A percentile compares a stretch with the other conserved stretches of the same genome.
Conservation (phyloP, 2,329 filamentous ascomycete species). For the Aspergillus versicolor region DNA sequence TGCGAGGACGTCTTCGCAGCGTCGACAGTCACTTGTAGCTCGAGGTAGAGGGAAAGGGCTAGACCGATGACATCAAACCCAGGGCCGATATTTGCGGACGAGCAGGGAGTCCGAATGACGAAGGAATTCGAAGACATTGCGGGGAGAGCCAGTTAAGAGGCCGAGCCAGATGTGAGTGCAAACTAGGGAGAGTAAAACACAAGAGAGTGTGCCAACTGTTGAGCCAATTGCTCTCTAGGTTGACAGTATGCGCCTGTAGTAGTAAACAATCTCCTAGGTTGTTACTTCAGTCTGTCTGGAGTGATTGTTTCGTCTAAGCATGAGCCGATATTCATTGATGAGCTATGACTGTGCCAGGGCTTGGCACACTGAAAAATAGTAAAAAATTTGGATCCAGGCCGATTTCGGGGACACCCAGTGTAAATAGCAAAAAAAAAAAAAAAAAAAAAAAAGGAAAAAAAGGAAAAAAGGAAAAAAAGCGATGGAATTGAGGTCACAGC, state of each 20-base stretch:
- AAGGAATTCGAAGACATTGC: constrained; percentile 49
- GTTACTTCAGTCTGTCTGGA: not conserved
- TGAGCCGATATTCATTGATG: not conserved
- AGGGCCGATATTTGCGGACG: constrained; percentile 94
- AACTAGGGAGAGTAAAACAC: not conserved
- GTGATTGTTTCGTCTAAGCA: constrained; percentile 1
- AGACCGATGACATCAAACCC: constrained; percentile 97
- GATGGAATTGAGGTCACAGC: too few relatives aligned
- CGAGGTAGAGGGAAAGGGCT: constrained; percentile 89
- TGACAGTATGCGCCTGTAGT: not conserved
- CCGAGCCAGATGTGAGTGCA: not conserved
- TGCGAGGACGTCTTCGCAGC: constrained; percentile 45
- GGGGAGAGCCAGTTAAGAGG: not conserved
- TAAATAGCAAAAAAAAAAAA: not conserved
- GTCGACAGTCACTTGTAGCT: constrained; percentile 78
- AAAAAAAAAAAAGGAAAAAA: not conserved
- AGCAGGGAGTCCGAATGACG: constrained; percentile 80
- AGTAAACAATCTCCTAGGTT: not conserved
- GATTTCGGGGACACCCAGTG: constrained; percentile 14
- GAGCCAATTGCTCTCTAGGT: not conserved
- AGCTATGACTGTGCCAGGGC: constrained; percentile 13
- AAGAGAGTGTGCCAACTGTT: not conserved
- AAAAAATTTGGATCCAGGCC: constrained; percentile 9
- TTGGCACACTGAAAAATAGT: constrained; percentile 13
- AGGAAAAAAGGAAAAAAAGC: not conserved